These are phyloP conservation scores for Mycena chlorophos DNA, from an alignment of 768 basidiomycete species.

Conservation along the genomic window DNA sequence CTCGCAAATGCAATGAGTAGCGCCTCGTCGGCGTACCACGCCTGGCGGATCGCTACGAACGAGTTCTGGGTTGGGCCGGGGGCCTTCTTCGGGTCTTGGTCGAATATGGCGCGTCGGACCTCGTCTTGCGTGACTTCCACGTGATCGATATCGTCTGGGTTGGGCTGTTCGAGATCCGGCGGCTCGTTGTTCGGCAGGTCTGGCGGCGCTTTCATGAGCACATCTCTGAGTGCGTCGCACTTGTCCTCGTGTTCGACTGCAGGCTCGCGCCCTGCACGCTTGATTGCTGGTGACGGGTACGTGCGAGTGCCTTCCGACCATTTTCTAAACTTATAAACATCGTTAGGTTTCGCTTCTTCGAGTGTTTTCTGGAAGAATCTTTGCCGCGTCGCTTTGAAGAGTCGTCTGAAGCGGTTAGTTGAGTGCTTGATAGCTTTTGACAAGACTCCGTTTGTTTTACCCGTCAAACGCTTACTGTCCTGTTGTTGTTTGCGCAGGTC, in stretches of 20 bases:
- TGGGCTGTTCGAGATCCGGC: constrained; percentile 5
- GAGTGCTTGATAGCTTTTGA: not conserved
- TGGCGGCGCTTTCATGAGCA: constrained; percentile 24
- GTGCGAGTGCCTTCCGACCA: constrained; percentile 26
- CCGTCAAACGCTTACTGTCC: not conserved
- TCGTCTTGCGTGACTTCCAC: constrained; percentile 21
- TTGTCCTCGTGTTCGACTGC: constrained; percentile 24
- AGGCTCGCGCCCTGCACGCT: constrained; percentile 9
- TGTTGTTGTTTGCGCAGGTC: not conserved
- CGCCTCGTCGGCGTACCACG: constrained; percentile 19
- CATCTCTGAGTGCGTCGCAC: constrained; percentile 20
- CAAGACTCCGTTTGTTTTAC: not conserved
- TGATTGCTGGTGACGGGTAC: constrained; percentile 30
- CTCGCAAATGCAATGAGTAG: constrained; percentile 9
- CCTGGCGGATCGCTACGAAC: constrained; percentile 26
- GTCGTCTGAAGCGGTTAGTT: not conserved
- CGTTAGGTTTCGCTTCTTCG: constrained; percentile 16
- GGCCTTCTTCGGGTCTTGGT: constrained; percentile 19
- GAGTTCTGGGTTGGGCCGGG: constrained; percentile 26
- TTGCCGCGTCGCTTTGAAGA: not conserved
- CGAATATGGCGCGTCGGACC: constrained; percentile 21
- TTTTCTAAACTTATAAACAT: constrained; percentile 24
- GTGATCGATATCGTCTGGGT: constrained; percentile 15
- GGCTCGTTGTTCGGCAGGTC: not conserved
- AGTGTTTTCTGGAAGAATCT: constrained; percentile 1